Evolutionary conservation across 2,329 filamentous ascomycete species (phyloP).

Genomic region (Tolypocladium pustulatum): DNA sequence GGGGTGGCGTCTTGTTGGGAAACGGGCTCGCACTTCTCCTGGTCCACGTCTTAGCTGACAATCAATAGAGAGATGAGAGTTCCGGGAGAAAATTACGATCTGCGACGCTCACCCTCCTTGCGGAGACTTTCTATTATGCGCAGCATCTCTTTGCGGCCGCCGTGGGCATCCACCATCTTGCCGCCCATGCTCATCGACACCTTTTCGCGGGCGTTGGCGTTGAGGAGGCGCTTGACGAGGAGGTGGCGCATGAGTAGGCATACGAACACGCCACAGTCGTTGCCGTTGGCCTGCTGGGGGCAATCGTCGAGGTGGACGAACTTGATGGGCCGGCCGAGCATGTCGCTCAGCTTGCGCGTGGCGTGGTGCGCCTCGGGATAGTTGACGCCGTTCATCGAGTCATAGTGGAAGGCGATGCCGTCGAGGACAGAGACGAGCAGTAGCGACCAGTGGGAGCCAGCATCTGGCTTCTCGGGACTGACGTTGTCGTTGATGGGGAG

Average conservation of each 20-base stretch:
- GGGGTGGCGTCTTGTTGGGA: slow-evolving; percentile 28
- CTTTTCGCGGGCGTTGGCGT: slow-evolving; percentile 71
- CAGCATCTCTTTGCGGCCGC: slow-evolving; percentile 82
- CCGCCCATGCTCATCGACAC: slow-evolving; percentile 90
- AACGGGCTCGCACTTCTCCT: slow-evolving; percentile 27
- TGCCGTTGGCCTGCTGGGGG: slow-evolving; percentile 85
- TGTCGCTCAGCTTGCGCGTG: slow-evolving; percentile 54
- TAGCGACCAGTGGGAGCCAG: slow-evolving; percentile 89
- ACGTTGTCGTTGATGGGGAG: slow-evolving; percentile 86
- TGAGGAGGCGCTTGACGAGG: slow-evolving; percentile 73
- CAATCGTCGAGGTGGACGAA: slow-evolving; percentile 78
- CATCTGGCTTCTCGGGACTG: slow-evolving; percentile 68
- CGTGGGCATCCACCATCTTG: slow-evolving; percentile 69
- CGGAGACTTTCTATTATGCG: slow-evolving; percentile 78
- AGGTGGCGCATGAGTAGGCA: slow-evolving; percentile 92
- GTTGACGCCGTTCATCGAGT: slow-evolving; percentile 72
- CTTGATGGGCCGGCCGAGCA: slow-evolving; percentile 57
- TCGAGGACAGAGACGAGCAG: slow-evolving; percentile 84
- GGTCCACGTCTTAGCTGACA: background rate
- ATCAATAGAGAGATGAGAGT: background rate
- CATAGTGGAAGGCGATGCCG: slow-evolving; percentile 91
- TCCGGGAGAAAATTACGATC: slow-evolving; percentile 51
- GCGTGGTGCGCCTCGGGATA: slow-evolving; percentile 60
- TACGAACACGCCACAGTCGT: slow-evolving; percentile 92
- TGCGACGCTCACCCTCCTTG: slow-evolving; percentile 75